Evolutionary conservation across 345 rosid species (phyloP).

Genomic region (Conringia planisiliqua): DNA sequence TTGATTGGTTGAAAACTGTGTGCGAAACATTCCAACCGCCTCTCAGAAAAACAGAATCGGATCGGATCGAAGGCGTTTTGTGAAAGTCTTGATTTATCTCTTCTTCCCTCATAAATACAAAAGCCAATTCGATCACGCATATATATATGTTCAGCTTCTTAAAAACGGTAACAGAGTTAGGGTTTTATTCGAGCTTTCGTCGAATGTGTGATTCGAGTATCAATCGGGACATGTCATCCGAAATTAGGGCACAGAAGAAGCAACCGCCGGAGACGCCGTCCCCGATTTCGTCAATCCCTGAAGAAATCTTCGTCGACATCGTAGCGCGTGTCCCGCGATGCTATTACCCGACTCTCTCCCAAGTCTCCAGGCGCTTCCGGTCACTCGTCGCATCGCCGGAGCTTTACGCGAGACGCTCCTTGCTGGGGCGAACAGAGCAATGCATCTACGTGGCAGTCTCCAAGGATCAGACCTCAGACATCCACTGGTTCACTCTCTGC

Average conservation of each 20-base stretch:
- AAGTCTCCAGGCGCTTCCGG: slow-evolving; percentile 13
- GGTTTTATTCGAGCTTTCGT: background rate
- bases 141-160: background rate
- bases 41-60: background rate
- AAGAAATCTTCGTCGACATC: slow-evolving; percentile 24
- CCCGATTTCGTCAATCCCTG: slow-evolving; percentile 12
- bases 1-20: background rate
- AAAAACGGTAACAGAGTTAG: background rate
- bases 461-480: slow-evolving; percentile 13
- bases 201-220: background rate
- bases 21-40: background rate
- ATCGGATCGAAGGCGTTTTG: background rate
- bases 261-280: slow-evolving; percentile 10
- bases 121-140: background rate
- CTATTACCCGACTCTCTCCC: slow-evolving; percentile 13
- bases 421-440: background rate
- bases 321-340: slow-evolving; percentile 13
- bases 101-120: background rate
- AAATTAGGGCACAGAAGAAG: slow-evolving; percentile 25
- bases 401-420: slow-evolving; percentile 22
- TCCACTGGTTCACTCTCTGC: slow-evolving; percentile 22
- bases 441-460: slow-evolving; percentile 21
- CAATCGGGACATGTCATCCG: slow-evolving; percentile 3
- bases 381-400: slow-evolving; percentile 19
- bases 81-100: background rate